Conservation (phyloP, 768 basidiomycete genomes). For the Serpula lacrymans region DNA sequence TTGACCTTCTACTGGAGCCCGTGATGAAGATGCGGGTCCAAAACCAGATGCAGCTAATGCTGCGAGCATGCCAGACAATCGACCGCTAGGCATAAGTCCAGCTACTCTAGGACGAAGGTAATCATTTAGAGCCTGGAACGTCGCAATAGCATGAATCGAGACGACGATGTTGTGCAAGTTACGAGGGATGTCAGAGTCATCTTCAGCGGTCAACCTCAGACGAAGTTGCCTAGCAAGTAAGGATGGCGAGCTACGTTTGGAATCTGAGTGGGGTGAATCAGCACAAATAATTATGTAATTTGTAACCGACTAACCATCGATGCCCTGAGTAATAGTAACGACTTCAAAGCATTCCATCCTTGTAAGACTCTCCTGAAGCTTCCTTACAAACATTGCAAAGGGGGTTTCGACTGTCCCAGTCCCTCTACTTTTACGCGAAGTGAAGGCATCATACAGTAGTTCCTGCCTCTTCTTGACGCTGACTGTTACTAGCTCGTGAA, state of each 20-base stretch:
- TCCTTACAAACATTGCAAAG: constrained; percentile 84
- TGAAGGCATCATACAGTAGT: constrained; percentile 77
- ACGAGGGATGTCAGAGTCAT: constrained; percentile 85
- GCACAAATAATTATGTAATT: constrained; percentile 1
- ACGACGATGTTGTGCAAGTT: constrained; percentile 88
- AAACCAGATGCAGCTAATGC: constrained; percentile 77
- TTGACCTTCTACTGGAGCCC: constrained; percentile 30
- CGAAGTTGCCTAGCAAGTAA: constrained; percentile 91
- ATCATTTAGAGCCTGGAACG: constrained; percentile 95
- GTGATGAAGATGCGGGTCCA: constrained; percentile 45
- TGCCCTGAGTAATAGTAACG: constrained; percentile 77
- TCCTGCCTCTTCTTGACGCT: constrained; percentile 63
- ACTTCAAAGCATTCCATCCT: constrained; percentile 96
- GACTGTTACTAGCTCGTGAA: constrained; percentile 43
- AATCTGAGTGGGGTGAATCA: constrained; percentile 47
- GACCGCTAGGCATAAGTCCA: constrained; percentile 58
- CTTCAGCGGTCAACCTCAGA: constrained; percentile 83
- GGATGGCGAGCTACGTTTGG: constrained; percentile 87
- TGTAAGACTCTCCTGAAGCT: constrained; percentile 92
- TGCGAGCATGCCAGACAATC: constrained; percentile 88
- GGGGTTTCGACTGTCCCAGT: constrained; percentile 48
- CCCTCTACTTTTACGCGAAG: constrained; percentile 45
- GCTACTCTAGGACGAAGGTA: constrained; percentile 90
- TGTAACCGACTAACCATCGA: constrained; percentile 57
- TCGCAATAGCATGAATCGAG: constrained; percentile 97